phyloP scores from a whole-genome alignment of 345 rosid species.

The Gossypium turneri region DNA sequence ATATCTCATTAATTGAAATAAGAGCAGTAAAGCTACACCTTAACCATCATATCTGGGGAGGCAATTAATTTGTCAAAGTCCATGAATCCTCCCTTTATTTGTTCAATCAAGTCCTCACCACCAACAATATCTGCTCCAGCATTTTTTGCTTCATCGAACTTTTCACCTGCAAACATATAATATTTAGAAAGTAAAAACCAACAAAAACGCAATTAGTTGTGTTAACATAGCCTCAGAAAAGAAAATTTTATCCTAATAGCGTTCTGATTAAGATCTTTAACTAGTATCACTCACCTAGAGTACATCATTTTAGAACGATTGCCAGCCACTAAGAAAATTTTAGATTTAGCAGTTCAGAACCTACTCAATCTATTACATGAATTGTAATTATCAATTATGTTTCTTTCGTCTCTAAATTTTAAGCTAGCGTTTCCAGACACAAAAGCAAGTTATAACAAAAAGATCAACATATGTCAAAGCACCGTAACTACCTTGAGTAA shows the following conservation, averaged over 20 bases:
- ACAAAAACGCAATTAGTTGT: constrained; percentile 7
- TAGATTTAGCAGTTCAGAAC: background rate
- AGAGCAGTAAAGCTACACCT: constrained; percentile 52
- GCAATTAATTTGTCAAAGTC: constrained; percentile 97
- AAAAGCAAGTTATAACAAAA: background rate
- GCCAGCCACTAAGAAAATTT: background rate
- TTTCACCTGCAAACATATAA: constrained; percentile 62
- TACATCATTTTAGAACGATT: background rate
- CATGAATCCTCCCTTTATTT: constrained; percentile 93
- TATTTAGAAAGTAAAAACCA: constrained; percentile 7
- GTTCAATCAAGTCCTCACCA: constrained; percentile 88
- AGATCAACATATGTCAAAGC: constrained; percentile 9
- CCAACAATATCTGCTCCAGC: constrained; percentile 99
- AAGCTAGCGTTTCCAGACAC: background rate
- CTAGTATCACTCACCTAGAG: background rate
- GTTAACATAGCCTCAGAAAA: background rate
- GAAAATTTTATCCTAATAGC: background rate
- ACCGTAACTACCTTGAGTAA: constrained; percentile 73
- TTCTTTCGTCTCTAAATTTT: background rate
- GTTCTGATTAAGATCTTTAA: background rate
- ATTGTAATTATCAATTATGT: background rate
- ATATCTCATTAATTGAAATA: constrained; percentile 8
- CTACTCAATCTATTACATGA: background rate
- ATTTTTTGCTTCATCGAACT: constrained; percentile 92
- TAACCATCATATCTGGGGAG: constrained; percentile 98